These are phyloP conservation scores for Pestalotiopsis fici DNA, from an alignment of 2,329 filamentous ascomycete genomes.

Conservation along the genomic window DNA sequence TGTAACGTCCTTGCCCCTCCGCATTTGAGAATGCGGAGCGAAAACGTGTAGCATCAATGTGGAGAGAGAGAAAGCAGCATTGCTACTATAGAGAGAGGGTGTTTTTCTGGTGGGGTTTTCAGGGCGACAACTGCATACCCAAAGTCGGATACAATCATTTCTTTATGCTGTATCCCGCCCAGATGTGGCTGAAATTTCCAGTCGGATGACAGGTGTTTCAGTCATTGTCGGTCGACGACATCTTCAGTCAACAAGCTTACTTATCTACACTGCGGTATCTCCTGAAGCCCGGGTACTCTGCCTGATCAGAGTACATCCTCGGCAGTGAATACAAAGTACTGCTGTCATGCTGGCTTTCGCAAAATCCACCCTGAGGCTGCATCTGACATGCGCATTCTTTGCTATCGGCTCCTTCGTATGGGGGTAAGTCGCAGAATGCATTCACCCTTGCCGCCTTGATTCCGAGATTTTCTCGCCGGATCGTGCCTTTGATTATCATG, in stretches of 20 bases:
- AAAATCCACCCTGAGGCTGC: slow-evolving; percentile 41
- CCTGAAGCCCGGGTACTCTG: neutral
- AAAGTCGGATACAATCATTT: neutral
- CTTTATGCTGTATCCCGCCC: neutral
- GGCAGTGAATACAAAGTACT: neutral
- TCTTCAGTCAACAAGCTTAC: no score
- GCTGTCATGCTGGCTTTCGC: slow-evolving; percentile 22
- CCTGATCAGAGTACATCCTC: neutral
- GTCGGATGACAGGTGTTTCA: no score
- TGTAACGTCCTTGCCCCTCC: neutral
- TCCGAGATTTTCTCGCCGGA: neutral
- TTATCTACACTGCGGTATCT: neutral
- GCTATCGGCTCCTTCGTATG: slow-evolving; percentile 57
- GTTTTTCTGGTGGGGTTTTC: neutral
- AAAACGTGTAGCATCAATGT: neutral
- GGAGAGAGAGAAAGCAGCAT: neutral
- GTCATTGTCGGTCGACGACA: no score
- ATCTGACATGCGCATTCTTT: slow-evolving; percentile 51
- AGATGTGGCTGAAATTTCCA: no score
- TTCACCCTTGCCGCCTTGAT: neutral
- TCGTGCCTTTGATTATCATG: no score
- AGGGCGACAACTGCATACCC: neutral
- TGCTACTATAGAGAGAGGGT: neutral
- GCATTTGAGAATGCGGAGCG: neutral
- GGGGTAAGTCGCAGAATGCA: slow-evolving; percentile 41